Evolutionary conservation across 2,329 filamentous ascomycete genomes (phyloP), one percentile per base, ranked within the genome.

Genomic region (Orbilia ellipsospora): DNA sequence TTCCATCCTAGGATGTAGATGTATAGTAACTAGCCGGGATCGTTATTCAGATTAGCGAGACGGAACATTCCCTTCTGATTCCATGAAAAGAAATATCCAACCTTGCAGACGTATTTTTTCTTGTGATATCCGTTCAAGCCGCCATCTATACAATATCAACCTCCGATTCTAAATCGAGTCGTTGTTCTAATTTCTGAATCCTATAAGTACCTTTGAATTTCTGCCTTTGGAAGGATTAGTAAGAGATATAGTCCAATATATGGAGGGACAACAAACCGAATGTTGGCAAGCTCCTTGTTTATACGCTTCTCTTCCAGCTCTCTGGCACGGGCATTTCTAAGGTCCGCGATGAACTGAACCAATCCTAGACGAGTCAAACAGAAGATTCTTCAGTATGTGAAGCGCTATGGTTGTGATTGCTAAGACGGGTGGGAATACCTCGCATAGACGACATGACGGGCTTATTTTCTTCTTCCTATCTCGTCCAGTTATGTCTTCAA

Each of bases 101-200:
- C 88, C 86, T 99, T 99, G 92, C 95, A 99, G 79, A 99, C 95
- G 82, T 99, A 99, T 91, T 99, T 99, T 88, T 99, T 99, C 87
- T 96, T 97, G 86, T 97, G 93, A 82, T 99, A 99, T 78, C 95
- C 96, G 82, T 91, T 97, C 72, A 99, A 85, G 81, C 88, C 95
- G 78, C 93, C 94, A 82, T 95, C 92, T 89, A 36, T 50, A 23
- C 1, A 45, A 5, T n/a, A 56, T 73, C 56, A 73, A 62, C 36
- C 31, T 52, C 28, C 26, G 16, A 23, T 52, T 20, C 48, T 3
- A 4, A 52, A 20, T 12, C 44, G 44, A 10, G 44, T 48, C n/a
- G 15, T 48, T 1, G 44, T 6, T 48, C 4, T 36, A 10, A 6
- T 4, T 10, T 36, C 31, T 6, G 44, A 48, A 20, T 57, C 15